phyloP scores from a whole-genome alignment of 495 filamentous ascomycete genomes.

The Penicillium parvum region DNA sequence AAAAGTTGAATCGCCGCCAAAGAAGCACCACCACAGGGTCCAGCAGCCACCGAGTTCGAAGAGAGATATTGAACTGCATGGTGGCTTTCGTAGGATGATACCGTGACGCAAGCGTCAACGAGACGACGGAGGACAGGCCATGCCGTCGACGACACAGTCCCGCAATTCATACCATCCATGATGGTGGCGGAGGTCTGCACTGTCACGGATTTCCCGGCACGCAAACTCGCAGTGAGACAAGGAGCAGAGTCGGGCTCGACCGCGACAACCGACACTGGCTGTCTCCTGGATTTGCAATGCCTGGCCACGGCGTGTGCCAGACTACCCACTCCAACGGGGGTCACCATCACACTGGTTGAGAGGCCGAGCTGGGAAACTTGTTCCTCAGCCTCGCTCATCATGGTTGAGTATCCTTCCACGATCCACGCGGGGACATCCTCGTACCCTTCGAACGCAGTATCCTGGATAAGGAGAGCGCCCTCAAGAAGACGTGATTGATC shows the following conservation, averaged over 20 bases:
- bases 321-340: conserved; percentile 62
- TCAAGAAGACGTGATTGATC: conserved; percentile 25
- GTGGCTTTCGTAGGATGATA: conserved; percentile 55
- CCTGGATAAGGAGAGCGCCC: conserved; percentile 55
- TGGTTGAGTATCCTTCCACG: conserved; percentile 66
- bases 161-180: conserved; percentile 67
- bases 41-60: conserved; percentile 41
- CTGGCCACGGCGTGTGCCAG: conserved; percentile 56
- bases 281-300: conserved; percentile 49
- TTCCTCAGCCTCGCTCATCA: conserved; percentile 58
- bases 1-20: conserved; percentile 53
- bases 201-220: conserved; percentile 34
- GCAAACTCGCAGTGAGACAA: conserved; percentile 51
- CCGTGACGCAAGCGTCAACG: conserved; percentile 54
- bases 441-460: conserved; percentile 59
- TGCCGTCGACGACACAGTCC: conserved; percentile 57
- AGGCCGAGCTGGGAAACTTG: conserved; percentile 39
- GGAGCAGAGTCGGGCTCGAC: conserved; percentile 64
- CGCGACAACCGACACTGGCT: conserved; percentile 41
- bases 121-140: conserved; percentile 54
- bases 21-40: conserved; percentile 62
- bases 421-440: conserved; percentile 65
- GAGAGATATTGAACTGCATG: conserved; percentile 47
- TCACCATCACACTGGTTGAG: conserved; percentile 41
- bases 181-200: conserved; percentile 53